These are phyloP conservation scores for Anthoceros angustus DNA, from an alignment of 225 moss, liverwort and hornwort species.

Conservation along the genomic window DNA sequence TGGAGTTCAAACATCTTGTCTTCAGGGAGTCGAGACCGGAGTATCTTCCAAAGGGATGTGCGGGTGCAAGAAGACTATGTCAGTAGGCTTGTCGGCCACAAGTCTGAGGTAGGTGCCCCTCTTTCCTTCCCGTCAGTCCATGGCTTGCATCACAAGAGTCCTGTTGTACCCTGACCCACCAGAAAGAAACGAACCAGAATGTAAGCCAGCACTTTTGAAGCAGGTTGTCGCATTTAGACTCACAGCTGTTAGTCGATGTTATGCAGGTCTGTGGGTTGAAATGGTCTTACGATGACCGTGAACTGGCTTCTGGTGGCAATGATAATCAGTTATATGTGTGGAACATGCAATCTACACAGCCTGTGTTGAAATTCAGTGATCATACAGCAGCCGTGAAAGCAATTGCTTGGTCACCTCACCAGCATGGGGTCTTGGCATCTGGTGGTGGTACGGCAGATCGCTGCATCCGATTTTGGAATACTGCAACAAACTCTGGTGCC, in stretches of 20 bases:
- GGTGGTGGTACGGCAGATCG: conserved; percentile 96
- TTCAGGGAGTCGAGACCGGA: conserved; percentile 85
- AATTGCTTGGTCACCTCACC: conserved; percentile 96
- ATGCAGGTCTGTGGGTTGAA: conserved; percentile 72
- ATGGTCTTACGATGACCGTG: conserved; percentile 96
- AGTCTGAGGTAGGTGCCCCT: conserved; percentile 43
- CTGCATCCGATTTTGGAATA: conserved; percentile 93
- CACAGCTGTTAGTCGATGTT: neutral
- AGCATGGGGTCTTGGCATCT: conserved; percentile 81
- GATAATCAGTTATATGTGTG: conserved; percentile 92
- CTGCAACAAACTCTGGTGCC: conserved; percentile 58
- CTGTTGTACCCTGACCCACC: neutral
- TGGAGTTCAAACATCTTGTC: conserved; percentile 88
- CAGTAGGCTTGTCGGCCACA: conserved; percentile 75
- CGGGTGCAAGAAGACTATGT: conserved; percentile 73
- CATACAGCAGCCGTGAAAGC: conserved; percentile 98
- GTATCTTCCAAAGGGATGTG: conserved; percentile 87
- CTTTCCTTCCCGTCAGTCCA: neutral
- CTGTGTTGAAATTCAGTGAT: conserved; percentile 94
- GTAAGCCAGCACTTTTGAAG: neutral
- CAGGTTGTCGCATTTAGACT: neutral
- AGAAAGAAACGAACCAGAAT: neutral
- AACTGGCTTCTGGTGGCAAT: conserved; percentile 96
- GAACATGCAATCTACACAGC: conserved; percentile 90
- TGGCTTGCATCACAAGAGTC: neutral